Conservation (phyloP, 345 rosid genomes). For the Odontarrhena argentea region DNA sequence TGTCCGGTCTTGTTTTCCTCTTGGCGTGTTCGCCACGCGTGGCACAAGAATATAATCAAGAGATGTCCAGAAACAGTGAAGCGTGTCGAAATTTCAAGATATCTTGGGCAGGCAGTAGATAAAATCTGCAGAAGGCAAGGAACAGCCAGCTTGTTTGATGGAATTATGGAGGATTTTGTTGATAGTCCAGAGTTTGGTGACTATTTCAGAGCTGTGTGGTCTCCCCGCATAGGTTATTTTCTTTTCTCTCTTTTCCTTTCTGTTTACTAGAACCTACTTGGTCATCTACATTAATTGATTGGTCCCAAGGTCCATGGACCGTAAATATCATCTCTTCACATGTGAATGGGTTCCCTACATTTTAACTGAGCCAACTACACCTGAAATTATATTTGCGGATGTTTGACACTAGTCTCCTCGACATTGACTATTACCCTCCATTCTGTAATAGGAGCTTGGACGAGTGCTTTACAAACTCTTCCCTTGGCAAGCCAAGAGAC, state of each 20-base stretch:
- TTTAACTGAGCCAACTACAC: neutral
- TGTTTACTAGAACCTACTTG: slow-evolving; percentile 1
- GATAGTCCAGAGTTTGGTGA: slow-evolving; percentile 66
- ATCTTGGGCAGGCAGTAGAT: slow-evolving; percentile 65
- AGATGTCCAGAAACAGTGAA: slow-evolving; percentile 66
- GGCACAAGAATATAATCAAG: slow-evolving; percentile 89
- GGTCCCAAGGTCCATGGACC: neutral
- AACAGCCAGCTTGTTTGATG: slow-evolving; percentile 50
- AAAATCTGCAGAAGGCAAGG: slow-evolving; percentile 66
- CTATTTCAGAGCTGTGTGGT: slow-evolving; percentile 86
- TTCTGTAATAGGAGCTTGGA: slow-evolving; percentile 65
- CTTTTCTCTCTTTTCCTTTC: slow-evolving; percentile 7
- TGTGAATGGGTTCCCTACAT: neutral
- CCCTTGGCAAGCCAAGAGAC: slow-evolving; percentile 88
- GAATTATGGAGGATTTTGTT: slow-evolving; percentile 63
- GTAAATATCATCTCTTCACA: neutral
- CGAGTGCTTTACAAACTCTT: slow-evolving; percentile 55
- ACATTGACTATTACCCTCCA: slow-evolving; percentile 8
- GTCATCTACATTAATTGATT: neutral
- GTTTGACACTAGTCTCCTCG: slow-evolving; percentile 18
- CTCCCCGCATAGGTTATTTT: slow-evolving; percentile 71
- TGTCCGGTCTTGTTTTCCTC: slow-evolving; percentile 78
- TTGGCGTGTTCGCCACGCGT: slow-evolving; percentile 85
- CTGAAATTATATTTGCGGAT: neutral
- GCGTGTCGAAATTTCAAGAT: slow-evolving; percentile 61